phyloP scores from a whole-genome alignment of 2,329 filamentous ascomycete genomes.

The Amphichorda felina region DNA sequence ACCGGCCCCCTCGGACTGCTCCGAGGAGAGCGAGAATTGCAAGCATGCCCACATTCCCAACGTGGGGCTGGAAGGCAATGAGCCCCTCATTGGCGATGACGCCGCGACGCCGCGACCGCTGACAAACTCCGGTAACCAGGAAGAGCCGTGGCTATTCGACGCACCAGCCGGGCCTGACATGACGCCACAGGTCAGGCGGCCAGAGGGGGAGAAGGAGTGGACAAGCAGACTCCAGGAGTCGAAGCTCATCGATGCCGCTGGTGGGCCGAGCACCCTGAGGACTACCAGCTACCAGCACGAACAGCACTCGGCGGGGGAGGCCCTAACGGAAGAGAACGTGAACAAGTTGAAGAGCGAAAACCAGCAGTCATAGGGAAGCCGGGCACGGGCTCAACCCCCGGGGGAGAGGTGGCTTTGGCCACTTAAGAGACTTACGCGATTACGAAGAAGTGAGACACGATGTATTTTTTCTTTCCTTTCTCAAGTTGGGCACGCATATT shows the following conservation, averaged over 20 bases:
- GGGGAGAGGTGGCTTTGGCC: no score
- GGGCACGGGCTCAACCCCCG: no score
- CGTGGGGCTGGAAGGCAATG: slow-evolving; percentile 17
- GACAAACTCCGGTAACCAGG: slow-evolving; percentile 20
- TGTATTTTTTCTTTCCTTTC: background rate
- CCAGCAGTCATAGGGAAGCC: background rate
- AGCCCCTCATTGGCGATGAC: slow-evolving; percentile 9
- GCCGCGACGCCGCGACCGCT: slow-evolving; percentile 28
- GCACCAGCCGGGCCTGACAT: slow-evolving; percentile 17
- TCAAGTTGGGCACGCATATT: background rate
- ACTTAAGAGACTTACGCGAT: no score
- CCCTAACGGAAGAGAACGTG: slow-evolving; percentile 42
- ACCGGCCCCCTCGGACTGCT: slow-evolving; percentile 27
- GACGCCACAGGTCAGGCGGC: slow-evolving; percentile 17
- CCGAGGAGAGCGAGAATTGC: slow-evolving; percentile 30
- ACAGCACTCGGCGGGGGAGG: slow-evolving; percentile 21
- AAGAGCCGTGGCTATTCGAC: slow-evolving; percentile 31
- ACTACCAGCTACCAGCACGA: slow-evolving; percentile 20
- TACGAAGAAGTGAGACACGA: background rate
- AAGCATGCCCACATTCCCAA: slow-evolving; percentile 27
- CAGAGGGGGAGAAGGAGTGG: slow-evolving; percentile 26
- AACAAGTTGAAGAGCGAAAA: slow-evolving; percentile 25
- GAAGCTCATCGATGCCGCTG: slow-evolving; percentile 33
- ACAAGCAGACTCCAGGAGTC: slow-evolving; percentile 31
- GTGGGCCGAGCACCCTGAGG: slow-evolving; percentile 16